Evolutionary conservation across 2,329 filamentous ascomycete genomes (phyloP), one percentile per base, ranked within the genome.

Genomic region (Fusarium sp.): DNA sequence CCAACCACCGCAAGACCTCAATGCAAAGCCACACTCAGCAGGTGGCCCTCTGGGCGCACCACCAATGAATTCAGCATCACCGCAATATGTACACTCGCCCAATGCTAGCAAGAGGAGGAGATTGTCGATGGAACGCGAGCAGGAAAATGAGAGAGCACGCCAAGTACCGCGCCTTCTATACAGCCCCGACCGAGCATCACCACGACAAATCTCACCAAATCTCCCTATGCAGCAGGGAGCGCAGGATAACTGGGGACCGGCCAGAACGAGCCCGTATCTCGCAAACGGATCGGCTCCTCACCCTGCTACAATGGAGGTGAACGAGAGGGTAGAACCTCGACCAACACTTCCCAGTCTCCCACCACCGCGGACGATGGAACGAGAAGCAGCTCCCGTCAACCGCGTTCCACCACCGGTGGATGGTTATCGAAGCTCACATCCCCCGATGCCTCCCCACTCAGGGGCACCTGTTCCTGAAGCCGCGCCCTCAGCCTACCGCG

Each of bases 11-110:
- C 74, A 83, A 83, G 68, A 78, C 72, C 39, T 70, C 71, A 76
- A 57, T 11, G 52, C 68, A 45, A 83, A 82, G 71, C 78, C 81
- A 48, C 73, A 80, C 8, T 78, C 82, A 20, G 79, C 83, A 54
- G 78, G 81, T 25, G 80, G 80, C 14, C 84, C 84, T 20, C 82
- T 85, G 48, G 78, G 77, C 9, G 78, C 79, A 16, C 76, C 80
- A 27, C 73, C 30, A 73, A 73, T 64, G 81, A 77, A 58, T 74
- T 78, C 63, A 68, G 83, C 83, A 45, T 83, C 85, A 5, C 84
- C 87, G 11, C 85, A 88, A 66, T 89, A 89, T 73, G 78, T 86
- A 14, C 83, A 88, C 79, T 88, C 88, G 34, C 84, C 88, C 30
- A 84, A 77, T 70, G 79, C 80, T n/a, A 83, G 81, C 77, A 89